phyloP scores from a whole-genome alignment of 139 green algal genomes.

The Picocystis salinarum region DNA sequence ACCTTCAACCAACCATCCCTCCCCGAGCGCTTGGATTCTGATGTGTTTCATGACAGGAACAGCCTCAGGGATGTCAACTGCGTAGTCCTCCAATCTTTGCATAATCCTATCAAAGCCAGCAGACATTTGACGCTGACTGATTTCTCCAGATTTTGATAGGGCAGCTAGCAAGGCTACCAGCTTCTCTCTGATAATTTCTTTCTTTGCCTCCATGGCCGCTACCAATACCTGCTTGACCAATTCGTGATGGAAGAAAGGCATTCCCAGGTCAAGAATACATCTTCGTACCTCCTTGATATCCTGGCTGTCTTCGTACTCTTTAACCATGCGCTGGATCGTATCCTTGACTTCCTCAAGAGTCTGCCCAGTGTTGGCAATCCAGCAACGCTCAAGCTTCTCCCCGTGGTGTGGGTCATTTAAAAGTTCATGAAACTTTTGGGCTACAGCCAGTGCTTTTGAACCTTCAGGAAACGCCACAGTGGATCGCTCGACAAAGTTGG shows the following conservation, averaged over 20 bases:
- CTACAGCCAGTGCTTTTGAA: not conserved
- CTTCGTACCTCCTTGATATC: slow-evolving; percentile 23
- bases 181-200: not conserved
- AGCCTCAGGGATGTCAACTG: slow-evolving; percentile 4
- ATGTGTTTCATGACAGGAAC: not conserved
- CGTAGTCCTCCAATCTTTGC: slow-evolving; percentile 1
- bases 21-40: not conserved
- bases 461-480: not conserved
- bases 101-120: not conserved
- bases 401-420: slow-evolving; percentile 34
- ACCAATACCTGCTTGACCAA: slow-evolving; percentile 47
- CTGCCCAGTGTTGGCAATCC: slow-evolving; percentile 27
- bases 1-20: slow-evolving; percentile 3
- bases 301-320: slow-evolving; percentile 30
- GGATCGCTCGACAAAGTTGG: slow-evolving; percentile 22
- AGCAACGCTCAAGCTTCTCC: slow-evolving; percentile 62
- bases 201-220: slow-evolving; percentile 24
- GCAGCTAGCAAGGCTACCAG: slow-evolving; percentile 2
- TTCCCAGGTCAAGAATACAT: slow-evolving; percentile 25
- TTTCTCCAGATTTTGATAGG: not conserved
- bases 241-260: slow-evolving; percentile 67
- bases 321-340: slow-evolving; percentile 36
- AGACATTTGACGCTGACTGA: slow-evolving; percentile 1
- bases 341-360: slow-evolving; percentile 32
- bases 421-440: slow-evolving; percentile 21